phyloP scores from a whole-genome alignment of 805 yeast genomes.

The Saccharomycopsis sp. region DNA sequence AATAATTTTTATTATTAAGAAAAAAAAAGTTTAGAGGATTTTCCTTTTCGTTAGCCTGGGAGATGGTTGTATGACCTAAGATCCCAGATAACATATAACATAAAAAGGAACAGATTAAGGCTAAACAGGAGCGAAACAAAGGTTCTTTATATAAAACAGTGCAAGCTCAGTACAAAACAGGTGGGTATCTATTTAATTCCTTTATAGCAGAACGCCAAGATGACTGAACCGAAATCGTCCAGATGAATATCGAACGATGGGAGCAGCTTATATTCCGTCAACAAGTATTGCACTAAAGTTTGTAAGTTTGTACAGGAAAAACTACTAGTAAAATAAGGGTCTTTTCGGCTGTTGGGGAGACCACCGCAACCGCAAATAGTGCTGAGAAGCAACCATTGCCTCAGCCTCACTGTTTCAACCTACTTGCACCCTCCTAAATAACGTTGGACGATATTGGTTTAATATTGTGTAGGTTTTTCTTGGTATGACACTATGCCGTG shows the following conservation, averaged over 20 bases:
- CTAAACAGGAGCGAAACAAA: neutral
- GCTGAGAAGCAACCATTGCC: neutral
- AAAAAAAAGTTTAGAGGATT: too few species aligned
- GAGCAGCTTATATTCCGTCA: neutral
- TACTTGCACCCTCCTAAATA: too few species aligned
- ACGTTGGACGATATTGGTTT: too few species aligned
- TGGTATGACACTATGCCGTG: neutral
- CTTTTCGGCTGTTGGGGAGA: neutral
- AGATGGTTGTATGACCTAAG: too few species aligned
- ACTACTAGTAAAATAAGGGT: neutral
- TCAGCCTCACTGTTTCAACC: neutral
- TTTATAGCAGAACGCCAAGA: neutral
- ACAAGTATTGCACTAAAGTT: neutral
- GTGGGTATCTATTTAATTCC: neutral
- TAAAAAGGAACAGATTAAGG: neutral
- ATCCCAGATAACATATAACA: too few species aligned
- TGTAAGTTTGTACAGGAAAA: neutral
- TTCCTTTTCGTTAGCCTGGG: too few species aligned
- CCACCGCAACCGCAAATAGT: neutral
- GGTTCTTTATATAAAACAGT: neutral
- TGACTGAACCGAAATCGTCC: neutral
- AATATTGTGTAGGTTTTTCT: neutral
- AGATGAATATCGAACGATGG: neutral
- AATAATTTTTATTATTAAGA: too few species aligned
- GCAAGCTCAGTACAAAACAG: too few species aligned